Percentiles rank a stretch among this genome's conserved stretches.
Conservation (phyloP, 163 green algal species). For the Chlorella variabilis region DNA sequence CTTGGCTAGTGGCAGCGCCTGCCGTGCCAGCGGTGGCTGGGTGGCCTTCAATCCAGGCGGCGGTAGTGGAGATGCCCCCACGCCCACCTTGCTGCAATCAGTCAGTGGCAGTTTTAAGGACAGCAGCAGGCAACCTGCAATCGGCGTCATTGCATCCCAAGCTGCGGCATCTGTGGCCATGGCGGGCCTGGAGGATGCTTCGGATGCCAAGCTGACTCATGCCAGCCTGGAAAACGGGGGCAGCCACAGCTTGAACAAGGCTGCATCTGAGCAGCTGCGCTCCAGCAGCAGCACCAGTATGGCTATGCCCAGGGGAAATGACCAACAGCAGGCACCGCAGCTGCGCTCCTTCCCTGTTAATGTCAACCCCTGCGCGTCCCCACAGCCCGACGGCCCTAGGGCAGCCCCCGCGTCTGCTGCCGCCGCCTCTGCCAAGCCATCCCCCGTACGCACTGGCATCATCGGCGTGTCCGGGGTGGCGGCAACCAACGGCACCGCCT, state of each 20-base stretch:
- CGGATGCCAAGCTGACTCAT: not conserved
- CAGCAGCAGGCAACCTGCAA: not conserved
- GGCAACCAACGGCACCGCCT: not conserved
- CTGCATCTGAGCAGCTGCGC: not conserved
- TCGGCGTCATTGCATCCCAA: not conserved
- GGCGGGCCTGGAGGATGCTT: not conserved
- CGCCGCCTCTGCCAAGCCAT: constrained; percentile 5
- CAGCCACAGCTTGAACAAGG: not conserved
- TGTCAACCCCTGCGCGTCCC: not conserved
- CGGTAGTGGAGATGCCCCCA: not conserved
- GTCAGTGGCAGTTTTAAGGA: not conserved
- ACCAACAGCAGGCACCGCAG: not conserved
- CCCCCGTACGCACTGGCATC: not conserved
- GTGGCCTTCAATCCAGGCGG: not conserved
- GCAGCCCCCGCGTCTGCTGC: not conserved
- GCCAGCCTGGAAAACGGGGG: not conserved
- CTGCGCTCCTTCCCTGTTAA: constrained; percentile 1
- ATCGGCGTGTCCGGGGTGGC: not conserved
- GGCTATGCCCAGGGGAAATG: not conserved
- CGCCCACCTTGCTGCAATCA: constrained; percentile 22
- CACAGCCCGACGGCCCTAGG: not conserved
- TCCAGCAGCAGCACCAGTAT: not conserved
- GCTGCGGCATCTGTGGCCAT: not conserved
- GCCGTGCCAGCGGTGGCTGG: not conserved
- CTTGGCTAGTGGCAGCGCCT: not conserved